Conservation (phyloP, 495 filamentous ascomycete genomes). For the Penicillium angulare region DNA sequence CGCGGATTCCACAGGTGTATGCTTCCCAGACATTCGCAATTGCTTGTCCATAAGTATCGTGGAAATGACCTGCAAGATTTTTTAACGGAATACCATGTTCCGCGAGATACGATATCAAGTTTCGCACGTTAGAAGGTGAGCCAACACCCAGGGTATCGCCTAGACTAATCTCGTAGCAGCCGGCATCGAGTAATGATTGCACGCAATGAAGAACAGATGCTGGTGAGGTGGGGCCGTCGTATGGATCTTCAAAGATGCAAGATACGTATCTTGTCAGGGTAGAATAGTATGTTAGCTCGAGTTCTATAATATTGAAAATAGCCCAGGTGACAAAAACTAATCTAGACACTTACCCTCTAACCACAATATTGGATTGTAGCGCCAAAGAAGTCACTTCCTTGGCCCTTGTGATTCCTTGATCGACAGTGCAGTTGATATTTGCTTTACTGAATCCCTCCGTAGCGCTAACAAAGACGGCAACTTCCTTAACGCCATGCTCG, state of each 20-base stretch:
- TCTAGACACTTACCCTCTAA: slow-evolving; percentile 35
- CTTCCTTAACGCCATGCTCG: slow-evolving; percentile 29
- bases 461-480: slow-evolving; percentile 44
- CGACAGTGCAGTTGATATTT: slow-evolving; percentile 44
- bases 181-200: slow-evolving; percentile 30
- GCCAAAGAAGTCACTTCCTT: slow-evolving; percentile 24
- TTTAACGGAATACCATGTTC: slow-evolving; percentile 22
- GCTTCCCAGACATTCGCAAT: slow-evolving; percentile 43
- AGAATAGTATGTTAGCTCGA: background rate
- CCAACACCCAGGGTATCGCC: slow-evolving; percentile 46
- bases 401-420: slow-evolving; percentile 29
- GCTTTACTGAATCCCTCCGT: slow-evolving; percentile 43
- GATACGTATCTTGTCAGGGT: slow-evolving; percentile 50
- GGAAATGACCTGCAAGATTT: slow-evolving; percentile 44
- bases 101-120: slow-evolving; percentile 28
- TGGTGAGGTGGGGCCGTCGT: slow-evolving; percentile 31
- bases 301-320: background rate
- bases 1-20: slow-evolving; percentile 37
- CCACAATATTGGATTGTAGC: slow-evolving; percentile 17
- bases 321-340: too few species aligned
- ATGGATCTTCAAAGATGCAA: slow-evolving; percentile 44
- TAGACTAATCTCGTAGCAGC: slow-evolving; percentile 46
- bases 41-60: slow-evolving; percentile 46
- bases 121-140: slow-evolving; percentile 27
- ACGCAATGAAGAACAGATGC: slow-evolving; percentile 33